Percentiles rank a stretch among this genome's conserved stretches.
These are phyloP conservation scores for Entoloma clypeatum DNA, from an alignment of 1,284 basidiomycete species.

Conservation along the genomic window DNA sequence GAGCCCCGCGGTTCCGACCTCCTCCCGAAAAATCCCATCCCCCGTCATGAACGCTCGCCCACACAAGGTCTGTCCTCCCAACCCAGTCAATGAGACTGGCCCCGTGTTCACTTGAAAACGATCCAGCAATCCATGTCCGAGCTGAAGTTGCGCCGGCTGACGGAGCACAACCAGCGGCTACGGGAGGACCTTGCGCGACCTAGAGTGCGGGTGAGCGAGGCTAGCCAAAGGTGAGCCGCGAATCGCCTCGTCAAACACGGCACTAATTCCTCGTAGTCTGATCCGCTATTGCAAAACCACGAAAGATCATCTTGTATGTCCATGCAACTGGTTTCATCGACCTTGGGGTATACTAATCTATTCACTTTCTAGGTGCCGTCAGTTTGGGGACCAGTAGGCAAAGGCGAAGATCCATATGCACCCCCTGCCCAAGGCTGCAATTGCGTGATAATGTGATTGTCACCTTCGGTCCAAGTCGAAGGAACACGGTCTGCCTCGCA, in stretches of 20 bases:
- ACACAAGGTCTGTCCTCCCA: constrained; percentile 37
- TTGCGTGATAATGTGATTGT: constrained; percentile 53
- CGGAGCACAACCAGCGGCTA: constrained; percentile 91
- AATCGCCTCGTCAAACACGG: constrained; percentile 5
- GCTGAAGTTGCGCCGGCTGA: constrained; percentile 89
- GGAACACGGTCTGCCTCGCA: background rate
- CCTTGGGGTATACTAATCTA: no score
- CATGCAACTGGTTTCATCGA: constrained; percentile 4
- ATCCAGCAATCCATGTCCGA: constrained; percentile 87
- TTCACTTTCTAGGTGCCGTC: constrained; percentile 63
- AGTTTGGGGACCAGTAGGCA: constrained; percentile 91
- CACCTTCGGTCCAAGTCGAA: background rate
- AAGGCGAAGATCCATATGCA: constrained; percentile 86
- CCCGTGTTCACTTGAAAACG: constrained; percentile 3
- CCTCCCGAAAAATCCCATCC: constrained; percentile 16
- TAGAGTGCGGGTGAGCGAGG: constrained; percentile 87
- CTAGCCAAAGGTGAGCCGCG: constrained; percentile 72
- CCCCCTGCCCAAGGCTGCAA: constrained; percentile 67
- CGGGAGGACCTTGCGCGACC: constrained; percentile 88
- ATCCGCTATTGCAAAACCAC: constrained; percentile 91
- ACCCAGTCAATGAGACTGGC: background rate
- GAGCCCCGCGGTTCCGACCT: constrained; percentile 20
- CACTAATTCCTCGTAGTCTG: constrained; percentile 43
- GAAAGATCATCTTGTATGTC: constrained; percentile 78
- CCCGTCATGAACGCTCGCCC: constrained; percentile 44